A percentile compares a stretch with the other conserved stretches of the same genome.
phyloP scores from a whole-genome alignment of 2,329 filamentous ascomycete genomes.

The Berkeleyomyces basicola region DNA sequence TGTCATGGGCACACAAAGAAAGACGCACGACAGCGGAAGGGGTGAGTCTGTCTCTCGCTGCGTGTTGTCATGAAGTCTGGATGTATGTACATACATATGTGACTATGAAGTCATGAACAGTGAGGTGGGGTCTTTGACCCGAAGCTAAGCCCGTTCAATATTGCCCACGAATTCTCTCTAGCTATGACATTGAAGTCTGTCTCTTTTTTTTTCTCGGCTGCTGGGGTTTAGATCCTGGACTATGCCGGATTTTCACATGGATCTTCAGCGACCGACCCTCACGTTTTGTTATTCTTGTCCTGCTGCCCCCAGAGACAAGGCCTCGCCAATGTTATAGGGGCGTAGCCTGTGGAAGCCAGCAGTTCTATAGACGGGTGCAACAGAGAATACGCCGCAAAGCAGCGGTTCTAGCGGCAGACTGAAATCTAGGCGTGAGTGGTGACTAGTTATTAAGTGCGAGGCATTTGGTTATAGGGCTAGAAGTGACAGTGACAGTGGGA shows the following conservation, averaged over 20 bases:
- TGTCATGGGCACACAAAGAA: not conserved
- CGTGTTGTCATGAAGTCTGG: not conserved
- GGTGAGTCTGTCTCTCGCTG: not conserved
- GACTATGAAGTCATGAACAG: not conserved
- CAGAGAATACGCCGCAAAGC: too few relatives aligned
- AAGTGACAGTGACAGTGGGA: not conserved
- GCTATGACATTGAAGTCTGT: not conserved
- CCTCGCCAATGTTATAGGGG: too few relatives aligned
- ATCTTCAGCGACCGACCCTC: not conserved
- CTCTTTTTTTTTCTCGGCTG: not conserved
- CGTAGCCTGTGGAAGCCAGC: too few relatives aligned
- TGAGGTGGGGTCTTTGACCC: not conserved
- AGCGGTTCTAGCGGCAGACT: not conserved
- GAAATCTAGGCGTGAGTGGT: too few relatives aligned
- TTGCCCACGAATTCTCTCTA: not conserved
- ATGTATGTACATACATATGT: too few relatives aligned
- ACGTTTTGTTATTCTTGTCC: not conserved
- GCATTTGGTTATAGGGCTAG: not conserved
- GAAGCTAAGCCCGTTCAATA: not conserved
- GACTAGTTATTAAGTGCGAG: not conserved
- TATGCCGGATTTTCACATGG: slow-evolving; percentile 2
- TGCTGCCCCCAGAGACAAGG: too few relatives aligned
- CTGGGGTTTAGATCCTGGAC: not conserved
- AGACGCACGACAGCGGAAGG: not conserved
- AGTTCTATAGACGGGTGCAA: too few relatives aligned